Evolutionary conservation across 805 yeast genomes (phyloP), one percentile per base, ranked within the genome.

Genomic region (Saccharomyces jurei): DNA sequence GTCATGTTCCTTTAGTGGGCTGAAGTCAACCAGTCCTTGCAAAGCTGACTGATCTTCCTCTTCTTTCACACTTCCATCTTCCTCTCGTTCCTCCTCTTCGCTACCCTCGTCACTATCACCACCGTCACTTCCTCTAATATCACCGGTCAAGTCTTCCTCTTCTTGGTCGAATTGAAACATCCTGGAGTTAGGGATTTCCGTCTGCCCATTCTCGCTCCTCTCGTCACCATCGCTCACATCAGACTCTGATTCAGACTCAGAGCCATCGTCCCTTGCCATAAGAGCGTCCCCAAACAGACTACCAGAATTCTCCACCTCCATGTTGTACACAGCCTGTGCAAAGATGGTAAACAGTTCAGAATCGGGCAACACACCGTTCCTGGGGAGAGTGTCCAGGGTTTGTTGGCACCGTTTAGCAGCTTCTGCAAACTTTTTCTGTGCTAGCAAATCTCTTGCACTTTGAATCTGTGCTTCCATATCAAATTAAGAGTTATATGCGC

Each of bases 401-500:
- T 82, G 81, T 0, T 88, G 90, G 59, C 85, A 87, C 52, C 74
- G 72, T 56, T 82, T 86, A 1, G 81, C 82, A 0, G 96, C 89
- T n/a, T 68, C 64, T 31, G 84, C 91, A 9, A 17, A 36, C 22
- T 36, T 36, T 36, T 36, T 36, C 44, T 36, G 44, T 17, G 44
- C 25, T 3, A 36, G 25, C 25, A 36, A 36, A 21, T n/a, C 44
- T 9, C 11, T 36, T 36, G 44, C 44, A 17, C 11, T 17, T 17
- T 36, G 44, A 36, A 36, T 17, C 25, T 36, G 44, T 21, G 22
- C 17, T 17, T 36, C 44, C 44, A 36, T 36, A 17, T 36, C 25
- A 6, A 36, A 9, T 5, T 36, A 9, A 17, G 22, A 8, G 9
- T 17, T 17, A 36, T 17, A 17, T 29, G 21, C 8, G 44, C 25